Conservation (phyloP, 2,329 filamentous ascomycete species). For the Fusarium piperis region DNA sequence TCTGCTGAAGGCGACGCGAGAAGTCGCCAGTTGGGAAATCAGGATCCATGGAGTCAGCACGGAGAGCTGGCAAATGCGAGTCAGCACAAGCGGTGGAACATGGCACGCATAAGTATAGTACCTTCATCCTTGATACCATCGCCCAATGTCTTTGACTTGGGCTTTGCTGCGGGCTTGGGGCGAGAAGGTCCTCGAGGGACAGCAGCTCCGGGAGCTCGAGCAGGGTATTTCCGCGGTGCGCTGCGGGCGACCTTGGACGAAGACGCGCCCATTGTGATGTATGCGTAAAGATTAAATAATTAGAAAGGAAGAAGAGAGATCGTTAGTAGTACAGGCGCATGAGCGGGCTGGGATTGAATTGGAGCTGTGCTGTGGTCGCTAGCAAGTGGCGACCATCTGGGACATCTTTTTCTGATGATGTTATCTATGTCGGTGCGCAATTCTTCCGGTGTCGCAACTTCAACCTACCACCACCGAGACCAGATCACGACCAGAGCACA, state of each 20-base stretch:
- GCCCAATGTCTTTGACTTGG: constrained; percentile 6
- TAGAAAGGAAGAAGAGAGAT: background rate
- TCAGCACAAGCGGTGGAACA: constrained; percentile 14
- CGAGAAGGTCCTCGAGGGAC: constrained; percentile 30
- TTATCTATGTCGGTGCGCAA: constrained; percentile 33
- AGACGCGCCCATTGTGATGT: constrained; percentile 53
- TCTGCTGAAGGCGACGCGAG: constrained; percentile 61
- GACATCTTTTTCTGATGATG: constrained; percentile 30
- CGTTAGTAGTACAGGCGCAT: constrained; percentile 2
- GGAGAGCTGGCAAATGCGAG: constrained; percentile 47
- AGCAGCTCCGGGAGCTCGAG: constrained; percentile 46
- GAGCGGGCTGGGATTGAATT: background rate
- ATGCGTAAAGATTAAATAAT: background rate
- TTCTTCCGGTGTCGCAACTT: constrained; percentile 31
- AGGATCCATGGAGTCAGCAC: constrained; percentile 53
- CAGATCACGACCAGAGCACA: background rate
- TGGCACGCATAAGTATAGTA: background rate
- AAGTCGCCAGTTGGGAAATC: constrained; percentile 56
- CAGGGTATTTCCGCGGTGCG: constrained; percentile 56
- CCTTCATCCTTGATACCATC: constrained; percentile 35
- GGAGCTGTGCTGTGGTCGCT: background rate
- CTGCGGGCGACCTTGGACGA: constrained; percentile 56
- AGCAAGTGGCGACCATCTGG: constrained; percentile 3
- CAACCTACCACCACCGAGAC: background rate
- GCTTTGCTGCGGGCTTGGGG: constrained; percentile 24